Percentiles rank a stretch among this genome's conserved stretches.
phyloP scores from a whole-genome alignment of 164 flowering plant genomes.

The Taxillus chinensis region DNA sequence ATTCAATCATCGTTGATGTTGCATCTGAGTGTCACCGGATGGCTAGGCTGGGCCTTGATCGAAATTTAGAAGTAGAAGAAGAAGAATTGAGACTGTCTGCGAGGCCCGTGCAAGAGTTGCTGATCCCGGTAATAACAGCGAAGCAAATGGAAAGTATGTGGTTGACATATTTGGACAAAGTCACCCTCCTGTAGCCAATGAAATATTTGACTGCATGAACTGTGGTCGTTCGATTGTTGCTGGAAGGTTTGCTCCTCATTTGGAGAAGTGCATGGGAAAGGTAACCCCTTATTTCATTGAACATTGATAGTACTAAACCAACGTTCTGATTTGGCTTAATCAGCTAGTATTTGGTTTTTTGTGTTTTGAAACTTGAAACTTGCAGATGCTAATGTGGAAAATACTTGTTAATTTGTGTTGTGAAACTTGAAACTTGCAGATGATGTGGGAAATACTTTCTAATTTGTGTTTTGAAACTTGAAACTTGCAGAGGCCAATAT shows the following conservation, averaged over 20 bases:
- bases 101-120: slow-evolving; percentile 72
- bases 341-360: too few species aligned
- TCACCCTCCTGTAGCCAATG: slow-evolving; percentile 83
- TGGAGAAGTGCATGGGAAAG: slow-evolving; percentile 99
- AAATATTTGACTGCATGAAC: slow-evolving; percentile 91
- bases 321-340: too few species aligned
- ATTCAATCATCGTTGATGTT: slow-evolving; percentile 78
- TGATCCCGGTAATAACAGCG: slow-evolving; percentile 66
- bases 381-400: too few species aligned
- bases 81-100: slow-evolving; percentile 83
- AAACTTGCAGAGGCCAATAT: too few species aligned
- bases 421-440: too few species aligned
- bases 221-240: slow-evolving; percentile 82
- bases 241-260: slow-evolving; percentile 93
- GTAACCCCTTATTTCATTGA: slow-evolving; percentile 14
- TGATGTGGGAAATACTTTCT: too few species aligned
- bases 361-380: too few species aligned
- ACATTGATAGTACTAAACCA: too few species aligned
- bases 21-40: slow-evolving; percentile 96
- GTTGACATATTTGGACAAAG: slow-evolving; percentile 96
- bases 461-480: too few species aligned
- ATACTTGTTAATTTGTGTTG: too few species aligned
- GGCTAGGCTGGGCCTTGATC: slow-evolving; percentile 87
- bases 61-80: slow-evolving; percentile 65
- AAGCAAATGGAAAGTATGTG: slow-evolving; percentile 67